Evolutionary conservation across 2,329 filamentous ascomycete genomes (phyloP), one percentile per base, ranked within the genome.

Genomic region (Botryotinia convoluta): DNA sequence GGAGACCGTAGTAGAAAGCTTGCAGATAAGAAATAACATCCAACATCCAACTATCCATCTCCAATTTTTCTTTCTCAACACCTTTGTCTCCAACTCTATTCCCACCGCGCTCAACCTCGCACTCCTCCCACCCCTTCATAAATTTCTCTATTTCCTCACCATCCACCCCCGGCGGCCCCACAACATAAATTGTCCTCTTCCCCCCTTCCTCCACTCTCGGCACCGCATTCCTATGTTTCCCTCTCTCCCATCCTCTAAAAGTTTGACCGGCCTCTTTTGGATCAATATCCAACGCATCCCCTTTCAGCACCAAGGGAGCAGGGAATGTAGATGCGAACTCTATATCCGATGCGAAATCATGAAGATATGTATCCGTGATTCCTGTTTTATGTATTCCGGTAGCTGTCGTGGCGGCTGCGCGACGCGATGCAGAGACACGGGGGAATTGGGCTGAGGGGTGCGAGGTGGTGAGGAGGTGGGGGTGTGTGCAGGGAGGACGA

Each of bases 1-100:
- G 75, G 37, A 80, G 59, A 2, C 75, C 76, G 54, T 77, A 72
- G 72, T 80, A 80, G 51, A 79, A 80, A 1, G 76, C 79, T 64
- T 74, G 60, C 2, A 80, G 63, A 70, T 80, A 80, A 2, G 74
- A 68, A 14, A 76, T 37, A 1, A 80, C 60, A 73, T 78, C 74
- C 26, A 73, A 20, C 14, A 61, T 45, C 57, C 63, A 69, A 29
- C 35, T 29, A 29, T 20, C 1, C 9, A 18, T 35, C 44, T 73
- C 37, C 35, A 39, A 7, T 45, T 39, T 29, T 32, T 4, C n/a
- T 9, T 64, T 54, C 26, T 57, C 0, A 29, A 73, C 48, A 75
- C 61, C 12, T 6, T 32, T 70, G 67, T 1, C 29, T 26, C 22
- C n/a, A 29, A 22, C 73, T 73, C 16, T 71, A 22, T 26, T 44